Percentiles rank a stretch among this genome's conserved stretches.
Evolutionary conservation across 495 filamentous ascomycete species (phyloP).

Genomic region (Aspergillus mulundensis): DNA sequence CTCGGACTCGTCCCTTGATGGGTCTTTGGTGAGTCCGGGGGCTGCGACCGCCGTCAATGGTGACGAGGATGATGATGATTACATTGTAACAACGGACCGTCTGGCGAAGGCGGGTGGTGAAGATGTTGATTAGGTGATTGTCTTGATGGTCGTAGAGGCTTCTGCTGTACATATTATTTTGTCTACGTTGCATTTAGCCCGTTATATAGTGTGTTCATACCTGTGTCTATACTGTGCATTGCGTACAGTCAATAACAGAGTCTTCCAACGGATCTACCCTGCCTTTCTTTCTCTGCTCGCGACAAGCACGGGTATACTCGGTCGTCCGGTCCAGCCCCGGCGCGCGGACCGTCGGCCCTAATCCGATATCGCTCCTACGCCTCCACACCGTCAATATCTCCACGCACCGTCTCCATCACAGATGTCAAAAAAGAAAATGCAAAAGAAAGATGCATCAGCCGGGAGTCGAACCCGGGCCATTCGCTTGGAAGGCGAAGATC

Average conservation of each 20-base stretch:
- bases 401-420: no score
- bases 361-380: no score
- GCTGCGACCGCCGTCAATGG: slow-evolving; percentile 30
- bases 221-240: neutral
- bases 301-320: no score
- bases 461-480: neutral
- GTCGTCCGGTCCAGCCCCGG: no score
- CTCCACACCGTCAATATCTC: no score
- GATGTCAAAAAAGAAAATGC: no score
- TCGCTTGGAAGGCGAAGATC: neutral
- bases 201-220: neutral
- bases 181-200: neutral
- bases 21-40: slow-evolving; percentile 27
- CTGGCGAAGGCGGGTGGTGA: slow-evolving; percentile 19
- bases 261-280: no score
- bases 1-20: slow-evolving; percentile 39
- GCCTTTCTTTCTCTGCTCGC: no score
- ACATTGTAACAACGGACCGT: slow-evolving; percentile 43
- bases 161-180: neutral
- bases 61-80: slow-evolving; percentile 35
- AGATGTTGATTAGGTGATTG: neutral
- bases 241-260: no score
- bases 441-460: neutral
- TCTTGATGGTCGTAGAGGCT: neutral
- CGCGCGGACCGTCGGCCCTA: no score